Conservation (phyloP, 75 land plant genomes). For the Pinus albicaulis region DNA sequence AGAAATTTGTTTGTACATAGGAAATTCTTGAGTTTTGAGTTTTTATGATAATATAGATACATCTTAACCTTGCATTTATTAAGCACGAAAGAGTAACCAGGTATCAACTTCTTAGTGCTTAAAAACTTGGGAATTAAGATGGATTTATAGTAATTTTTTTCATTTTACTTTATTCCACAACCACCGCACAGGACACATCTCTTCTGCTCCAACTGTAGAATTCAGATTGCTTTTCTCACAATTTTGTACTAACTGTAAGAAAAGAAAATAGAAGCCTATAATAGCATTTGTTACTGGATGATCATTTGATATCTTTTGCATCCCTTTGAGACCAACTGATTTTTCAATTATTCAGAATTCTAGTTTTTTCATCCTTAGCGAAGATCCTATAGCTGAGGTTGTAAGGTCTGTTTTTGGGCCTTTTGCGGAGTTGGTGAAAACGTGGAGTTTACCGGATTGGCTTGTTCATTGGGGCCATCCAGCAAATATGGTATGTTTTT, state of each 20-base stretch:
- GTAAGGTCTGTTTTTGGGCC: slow-evolving; percentile 60
- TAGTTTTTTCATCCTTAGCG: not conserved
- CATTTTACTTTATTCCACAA: too few relatives aligned
- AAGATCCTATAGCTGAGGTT: slow-evolving; percentile 38
- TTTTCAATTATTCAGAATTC: not conserved
- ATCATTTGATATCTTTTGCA: not conserved
- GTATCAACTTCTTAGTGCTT: too few relatives aligned
- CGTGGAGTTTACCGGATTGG: slow-evolving; percentile 80
- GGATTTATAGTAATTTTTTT: too few relatives aligned
- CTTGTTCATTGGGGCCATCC: slow-evolving; percentile 97
- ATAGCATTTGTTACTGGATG: not conserved
- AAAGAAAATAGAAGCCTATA: not conserved
- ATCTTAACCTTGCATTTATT: too few relatives aligned
- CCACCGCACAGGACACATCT: too few relatives aligned
- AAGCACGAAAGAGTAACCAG: too few relatives aligned
- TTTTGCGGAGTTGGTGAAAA: slow-evolving; percentile 68
- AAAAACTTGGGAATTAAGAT: too few relatives aligned
- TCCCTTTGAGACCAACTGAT: not conserved
- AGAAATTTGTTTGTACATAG: too few relatives aligned
- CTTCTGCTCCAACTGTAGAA: too few relatives aligned
- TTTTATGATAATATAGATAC: too few relatives aligned
- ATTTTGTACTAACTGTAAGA: not conserved
- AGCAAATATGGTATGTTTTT: slow-evolving; percentile 70
- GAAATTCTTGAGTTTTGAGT: too few relatives aligned
- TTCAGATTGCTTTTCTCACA: too few relatives aligned